These are phyloP conservation scores for Yamadazyma sp. DNA, from an alignment of 1,139 yeast species.

Conservation along the genomic window DNA sequence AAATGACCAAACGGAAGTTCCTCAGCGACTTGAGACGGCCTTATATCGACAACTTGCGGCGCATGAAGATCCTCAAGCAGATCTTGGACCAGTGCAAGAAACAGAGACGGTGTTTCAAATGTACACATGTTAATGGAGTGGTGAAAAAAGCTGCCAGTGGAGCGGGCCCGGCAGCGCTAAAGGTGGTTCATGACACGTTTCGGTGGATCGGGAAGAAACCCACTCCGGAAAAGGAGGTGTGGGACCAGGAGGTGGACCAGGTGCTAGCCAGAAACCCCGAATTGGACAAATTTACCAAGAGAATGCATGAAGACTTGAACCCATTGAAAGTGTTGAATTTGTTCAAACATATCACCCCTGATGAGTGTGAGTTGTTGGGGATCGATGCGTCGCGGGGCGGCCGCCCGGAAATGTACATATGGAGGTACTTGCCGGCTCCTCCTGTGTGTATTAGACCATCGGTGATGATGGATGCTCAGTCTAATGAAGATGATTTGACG, in stretches of 20 bases:
- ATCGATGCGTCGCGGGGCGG: constrained; percentile 86
- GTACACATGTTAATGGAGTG: constrained; percentile 92
- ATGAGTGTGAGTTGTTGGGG: constrained; percentile 91
- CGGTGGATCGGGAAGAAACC: constrained; percentile 93
- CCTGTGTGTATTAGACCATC: constrained; percentile 99
- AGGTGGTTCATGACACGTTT: constrained; percentile 93
- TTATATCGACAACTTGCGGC: constrained; percentile 82
- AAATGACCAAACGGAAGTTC: constrained; percentile 66
- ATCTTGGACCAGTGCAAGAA: constrained; percentile 92
- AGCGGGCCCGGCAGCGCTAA: constrained; percentile 87
- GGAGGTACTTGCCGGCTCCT: constrained; percentile 98
- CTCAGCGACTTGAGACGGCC: constrained; percentile 80
- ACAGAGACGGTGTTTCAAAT: constrained; percentile 84
- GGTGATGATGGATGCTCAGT: constrained; percentile 89
- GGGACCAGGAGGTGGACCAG: constrained; percentile 83
- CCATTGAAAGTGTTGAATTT: constrained; percentile 86
- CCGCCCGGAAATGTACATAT: constrained; percentile 92
- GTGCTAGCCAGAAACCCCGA: constrained; percentile 78
- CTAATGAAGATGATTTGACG: constrained; percentile 96
- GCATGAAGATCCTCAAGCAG: constrained; percentile 84
- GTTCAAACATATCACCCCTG: constrained; percentile 80
- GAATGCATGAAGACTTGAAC: constrained; percentile 91
- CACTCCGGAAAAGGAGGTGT: constrained; percentile 77
- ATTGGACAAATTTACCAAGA: constrained; percentile 78
- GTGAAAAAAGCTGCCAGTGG: constrained; percentile 96